Base-by-base conservation (phyloP, 1,284 basidiomycete species). In the Ustilago crameri region DNA sequence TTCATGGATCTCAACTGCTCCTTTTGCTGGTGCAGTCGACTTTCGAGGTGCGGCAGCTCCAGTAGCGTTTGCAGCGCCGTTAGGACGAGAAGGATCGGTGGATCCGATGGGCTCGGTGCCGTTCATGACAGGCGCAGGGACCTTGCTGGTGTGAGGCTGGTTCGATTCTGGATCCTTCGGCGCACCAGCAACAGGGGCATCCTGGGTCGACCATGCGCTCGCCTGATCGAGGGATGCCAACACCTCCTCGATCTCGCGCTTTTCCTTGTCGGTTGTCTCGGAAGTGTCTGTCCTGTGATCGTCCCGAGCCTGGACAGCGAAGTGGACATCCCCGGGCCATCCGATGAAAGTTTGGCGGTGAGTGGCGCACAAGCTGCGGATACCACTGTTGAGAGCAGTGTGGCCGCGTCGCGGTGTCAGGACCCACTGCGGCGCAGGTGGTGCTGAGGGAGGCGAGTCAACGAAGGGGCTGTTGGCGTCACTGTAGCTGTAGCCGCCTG, bases 361-460 rank as follows among this genome's bases (percentile, higher is more conserved):
- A 0, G 91, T 91, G 14, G 88, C 85, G 12, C 90, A 88, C 43
- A 98, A 88, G 4, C 90, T 91, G 57, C 90, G 89, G 78, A 98
- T 94, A 35, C 96, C 95, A 48, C 91, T 91, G 74, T 95, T 91
- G 91, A 98, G 93, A 9, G 95, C 95, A 5, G 93, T 90, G 84
- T 98, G 95, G 22, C 94, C 95, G 58, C 93, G 90, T 35, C 95
- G 88, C 3, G 90, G 88, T 10, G 88, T 85, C 9, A 98, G 86
- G 12, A 89, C 88, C 95, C 95, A 98, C 30, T 82, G 81, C 3
- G 78, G 78, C 30, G 57, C 67, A 3, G 60, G 49, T 12, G 68
- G 74, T 20, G 58, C 59, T 3, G 55, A 52, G 40, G 66, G 67
- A 9, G 66, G 67, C 22, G 67, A 66, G 26, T 66, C 67, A 32